Base-by-base conservation (phyloP, 345 rosid species). In the Camelina laxa region DNA sequence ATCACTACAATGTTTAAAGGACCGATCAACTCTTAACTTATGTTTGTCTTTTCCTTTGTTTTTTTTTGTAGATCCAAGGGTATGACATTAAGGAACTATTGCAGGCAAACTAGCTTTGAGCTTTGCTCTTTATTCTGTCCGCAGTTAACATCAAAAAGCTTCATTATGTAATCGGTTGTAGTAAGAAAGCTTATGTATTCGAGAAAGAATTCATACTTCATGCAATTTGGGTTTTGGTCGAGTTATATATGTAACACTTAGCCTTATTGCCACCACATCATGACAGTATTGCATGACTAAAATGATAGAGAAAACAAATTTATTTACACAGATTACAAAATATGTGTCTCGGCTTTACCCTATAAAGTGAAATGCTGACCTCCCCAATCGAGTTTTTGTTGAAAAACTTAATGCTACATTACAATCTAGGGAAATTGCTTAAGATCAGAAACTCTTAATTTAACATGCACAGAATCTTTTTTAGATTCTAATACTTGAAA, bases 41-140 rank as follows among this genome's bases (percentile, higher is more conserved):
- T 62, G 68, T 55, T 51, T 56, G 16, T 11, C 33, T 75, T 63
- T 7, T 5, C 15, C 45, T 38, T 67, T 69, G 4, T 9, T 16
- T 68, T 16, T 68, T 35, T 54, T 24, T 4, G 31, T 69, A 94
- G 96, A 84, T 87, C 55, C 93, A 88, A 82, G 97, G 98, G 76
- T 88, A 87, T 66, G 96, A 91, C 78, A 87, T 94, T 67, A 90
- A 83, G 84, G 96, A 85, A 69, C 70, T 91, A 66, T 78, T 94
- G 80, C 96, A 88, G 80, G 87, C 85, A 22, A 77, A 15, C 73
- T 72, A 77, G 77, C 50, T 50, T 41, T 49, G 17, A 49, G 54
- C 45, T 19, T 50, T 59, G 5, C 30, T 57, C 39, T 57, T 57
- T 35, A 38, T 30, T 39, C 73, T 67, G 47, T 53, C 36, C 24